Conservation (phyloP, 148 eudicot genomes). For the Tetragonia tetragonoides region DNA sequence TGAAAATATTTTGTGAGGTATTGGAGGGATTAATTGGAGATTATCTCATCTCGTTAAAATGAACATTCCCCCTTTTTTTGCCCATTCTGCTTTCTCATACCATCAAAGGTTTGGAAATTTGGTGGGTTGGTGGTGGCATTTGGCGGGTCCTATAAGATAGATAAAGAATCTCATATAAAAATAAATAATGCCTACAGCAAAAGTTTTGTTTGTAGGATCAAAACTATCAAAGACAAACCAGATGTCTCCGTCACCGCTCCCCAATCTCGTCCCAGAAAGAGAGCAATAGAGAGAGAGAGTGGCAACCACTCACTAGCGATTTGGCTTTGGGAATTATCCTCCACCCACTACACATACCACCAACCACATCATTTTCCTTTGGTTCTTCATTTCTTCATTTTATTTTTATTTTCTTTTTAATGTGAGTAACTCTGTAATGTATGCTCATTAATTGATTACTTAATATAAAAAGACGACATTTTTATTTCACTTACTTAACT, state of each 20-base stretch:
- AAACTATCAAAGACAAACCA: conserved; percentile 6
- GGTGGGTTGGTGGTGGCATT: background rate
- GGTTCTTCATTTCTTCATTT: background rate
- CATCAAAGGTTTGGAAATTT: background rate
- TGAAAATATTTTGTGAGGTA: too few relatives aligned
- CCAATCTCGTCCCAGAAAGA: background rate
- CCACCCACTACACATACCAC: conserved; percentile 43
- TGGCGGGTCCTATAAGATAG: background rate
- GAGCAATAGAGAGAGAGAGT: conserved; percentile 4
- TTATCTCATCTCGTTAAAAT: too few relatives aligned
- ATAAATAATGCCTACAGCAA: background rate
- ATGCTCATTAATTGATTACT: background rate
- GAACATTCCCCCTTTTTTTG: background rate
- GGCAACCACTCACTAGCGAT: conserved; percentile 34
- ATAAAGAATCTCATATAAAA: background rate
- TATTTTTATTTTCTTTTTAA: conserved; percentile 4
- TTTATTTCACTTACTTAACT: background rate
- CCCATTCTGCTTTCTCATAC: background rate
- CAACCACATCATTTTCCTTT: conserved; percentile 29
- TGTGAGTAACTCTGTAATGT: background rate
- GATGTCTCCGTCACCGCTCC: conserved; percentile 4
- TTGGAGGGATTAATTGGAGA: too few relatives aligned
- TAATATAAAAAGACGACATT: conserved; percentile 1
- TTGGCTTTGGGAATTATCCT: conserved; percentile 33
- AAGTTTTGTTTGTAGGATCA: background rate